Base-by-base conservation (phyloP, 2,329 filamentous ascomycete genomes). In the Curvularia sp. region DNA sequence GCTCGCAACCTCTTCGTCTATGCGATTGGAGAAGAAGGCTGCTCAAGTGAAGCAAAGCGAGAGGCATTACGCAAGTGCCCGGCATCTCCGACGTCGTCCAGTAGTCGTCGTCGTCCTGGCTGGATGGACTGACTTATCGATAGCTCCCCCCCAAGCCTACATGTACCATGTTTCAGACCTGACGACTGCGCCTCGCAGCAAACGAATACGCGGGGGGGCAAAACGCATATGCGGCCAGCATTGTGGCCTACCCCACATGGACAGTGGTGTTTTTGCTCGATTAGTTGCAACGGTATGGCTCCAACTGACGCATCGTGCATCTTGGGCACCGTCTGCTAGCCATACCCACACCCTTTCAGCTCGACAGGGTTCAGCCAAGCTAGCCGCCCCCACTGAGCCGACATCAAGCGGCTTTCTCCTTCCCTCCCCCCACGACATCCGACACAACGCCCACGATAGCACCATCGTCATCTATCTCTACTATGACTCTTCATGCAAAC, bases 101-200 rank as follows among this genome's bases (percentile, higher is more conserved):
- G 67, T 70, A 4, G 25, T 46, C 43, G 25, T 28, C 43, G n/a
- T 32, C 25, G 64, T 60, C 64, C 68, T 64, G 68, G 68, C 64
- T 46, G 60, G 55, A 55, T 53, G 60, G n/a, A n/a, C n/a, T n/a
- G 65, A 66, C 61, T 59, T 74, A 74, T 74, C 69, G 68, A 75
- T 75, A 72, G 67, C 65, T 59, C 55, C 57, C 67, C 36, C n/a
- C 69, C 64, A 65, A 36, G 62, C 60, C 36, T 41, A n/a, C 28
- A 34, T 52, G 27, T 60, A 53, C 64, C 54, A 53, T 70, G 73
- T 76, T 76, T 75, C 70, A 71, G 66, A 67, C 60, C 56, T 60
- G 56, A 39, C 48, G 52, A 60, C 72, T 73, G 73, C 70, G 73
- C 73, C 74, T 74, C 73, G 61, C 58, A 57, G 60, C 57, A 65